phyloP scores from a whole-genome alignment of 2,329 filamentous ascomycete species.

The Fusarium dimerum region DNA sequence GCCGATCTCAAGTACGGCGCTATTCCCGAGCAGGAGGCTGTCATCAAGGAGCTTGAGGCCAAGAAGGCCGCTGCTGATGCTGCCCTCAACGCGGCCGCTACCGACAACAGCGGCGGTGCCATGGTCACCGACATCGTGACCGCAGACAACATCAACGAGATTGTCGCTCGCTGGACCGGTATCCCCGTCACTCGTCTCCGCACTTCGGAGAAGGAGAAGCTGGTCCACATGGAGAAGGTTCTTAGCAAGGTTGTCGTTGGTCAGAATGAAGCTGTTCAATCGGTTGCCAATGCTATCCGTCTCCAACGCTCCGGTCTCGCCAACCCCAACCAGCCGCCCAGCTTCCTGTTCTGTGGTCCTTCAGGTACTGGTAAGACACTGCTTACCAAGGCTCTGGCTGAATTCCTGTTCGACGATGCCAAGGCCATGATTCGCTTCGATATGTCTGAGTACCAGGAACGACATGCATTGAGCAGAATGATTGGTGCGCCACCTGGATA shows the following conservation, averaged over 20 bases:
- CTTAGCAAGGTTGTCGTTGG: constrained; percentile 85
- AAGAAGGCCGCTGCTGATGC: constrained; percentile 80
- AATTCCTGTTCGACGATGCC: constrained; percentile 96
- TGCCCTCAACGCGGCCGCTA: constrained; percentile 54
- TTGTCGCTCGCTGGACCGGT: constrained; percentile 96
- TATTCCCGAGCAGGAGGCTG: constrained; percentile 84
- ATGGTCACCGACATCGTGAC: constrained; percentile 93
- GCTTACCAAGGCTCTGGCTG: constrained; percentile 92
- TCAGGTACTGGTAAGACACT: constrained; percentile 98
- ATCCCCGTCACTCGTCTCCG: constrained; percentile 93
- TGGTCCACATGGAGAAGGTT: constrained; percentile 93
- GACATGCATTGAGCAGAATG: constrained; percentile 93
- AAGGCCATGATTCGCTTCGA: constrained; percentile 99
- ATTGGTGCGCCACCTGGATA: constrained; percentile 97
- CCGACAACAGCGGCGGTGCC: constrained; percentile 64
- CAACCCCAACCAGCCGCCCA: constrained; percentile 96
- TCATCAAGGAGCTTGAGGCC: constrained; percentile 79
- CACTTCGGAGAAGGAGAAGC: constrained; percentile 96
- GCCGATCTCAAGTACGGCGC: constrained; percentile 97
- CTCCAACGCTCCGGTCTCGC: constrained; percentile 90
- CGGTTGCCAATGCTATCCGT: constrained; percentile 94
- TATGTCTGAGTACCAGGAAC: constrained; percentile 99
- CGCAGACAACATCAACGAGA: constrained; percentile 98
- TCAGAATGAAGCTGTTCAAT: constrained; percentile 88
- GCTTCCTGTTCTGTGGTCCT: constrained; percentile 97